Base-by-base conservation (phyloP, 208 protist species). In the Kentomonas sorsogonicus region DNA sequence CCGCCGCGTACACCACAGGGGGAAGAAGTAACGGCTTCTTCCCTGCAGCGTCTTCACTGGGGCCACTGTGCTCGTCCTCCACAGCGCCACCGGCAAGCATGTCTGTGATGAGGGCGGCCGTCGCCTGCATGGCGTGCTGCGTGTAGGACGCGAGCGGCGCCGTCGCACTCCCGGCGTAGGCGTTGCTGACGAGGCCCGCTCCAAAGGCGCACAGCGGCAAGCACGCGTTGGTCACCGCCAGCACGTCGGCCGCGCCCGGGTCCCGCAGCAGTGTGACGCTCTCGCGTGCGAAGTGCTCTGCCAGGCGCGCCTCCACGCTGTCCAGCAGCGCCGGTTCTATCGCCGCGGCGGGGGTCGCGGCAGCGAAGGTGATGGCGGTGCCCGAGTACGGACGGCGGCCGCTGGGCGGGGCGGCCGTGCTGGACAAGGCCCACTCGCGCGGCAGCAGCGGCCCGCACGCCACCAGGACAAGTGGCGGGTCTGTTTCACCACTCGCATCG, bases 151-250 rank as follows among this genome's bases (percentile, higher is more conserved):
- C 74, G 39, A 82, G 65, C 0, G 88, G 75, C 1, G 72, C 80
- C 9, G 86, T 68, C 29, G 34, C 70, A 30, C 60, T 59, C 11
- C 75, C 75, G 11, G 75, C 69, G 65, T 86, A 95, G 23, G 69
- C 79, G 52, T 80, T 89, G 60, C 84, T 90, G 30, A 95, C 84
- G 53, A 95, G 64, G 0, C 88, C 88, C 1, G 83, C 88, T 1
- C 88, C 88, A 50, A 95, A 83, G n/a, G 72, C 53, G 60, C 81
- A 90, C 51, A 95, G 69, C 11, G 77, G 83, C 16, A 61, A 38
- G 56, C 82, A 91, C 22, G 63, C 84, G 39, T 92, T 95, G 7
- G 87, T 64, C 25, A 92, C 39, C 0, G 70, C 68, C 30, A 95
- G 62, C 27, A 91, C 27, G 3, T 60, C 77, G 0, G 75, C 82